Base-by-base conservation (phyloP, 345 rosid genomes). In the Dovyalis caffra region DNA sequence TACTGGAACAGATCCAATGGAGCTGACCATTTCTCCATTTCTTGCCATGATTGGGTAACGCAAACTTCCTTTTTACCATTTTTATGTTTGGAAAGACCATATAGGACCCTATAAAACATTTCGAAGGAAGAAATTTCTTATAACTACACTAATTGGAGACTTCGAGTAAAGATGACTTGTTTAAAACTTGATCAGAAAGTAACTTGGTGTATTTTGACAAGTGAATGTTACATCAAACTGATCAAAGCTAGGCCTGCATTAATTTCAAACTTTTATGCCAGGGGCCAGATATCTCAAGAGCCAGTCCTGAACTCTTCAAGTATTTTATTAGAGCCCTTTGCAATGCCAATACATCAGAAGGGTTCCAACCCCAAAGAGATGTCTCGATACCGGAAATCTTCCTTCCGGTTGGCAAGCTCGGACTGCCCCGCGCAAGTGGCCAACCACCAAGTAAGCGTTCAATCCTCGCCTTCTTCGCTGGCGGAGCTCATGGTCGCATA, bases 301-400 rank as follows among this genome's bases (percentile, higher is more conserved):
- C 25, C 26, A 73, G 87, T 56, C 91, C 88, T 37, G 79, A 83
- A 61, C 58, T 88, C 31, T 90, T 80, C 88, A 85, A 78, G 76
- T 79, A 86, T 69, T 88, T 90, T 65, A 81, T 89, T 3, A 84
- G 95, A 69, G 98, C 83, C 31, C 86, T 91, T 2, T 91, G 97
- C 81, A 93, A 91, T 78, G 98, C 98, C 72, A 93, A 93, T 66
- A 73, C 87, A 6, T 83, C 93, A 0, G 97, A 91, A 75, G 90
- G 93, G 11, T 93, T 93, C 83, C 72, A 64, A 0, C 92, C 92
- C 1, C 5, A 23, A 4, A 87, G 89, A 82, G 97, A 93, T 45
- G 91, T 88, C 34, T 66, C 98, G 7, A 18, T 91, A 35, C 91
- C 95, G 0, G 95, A 86, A 67, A 60, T 88, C 43, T 76, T 83